These are phyloP conservation scores for Rachicladosporium sp. DNA, from an alignment of 2,329 filamentous ascomycete species.

Conservation along the genomic window DNA sequence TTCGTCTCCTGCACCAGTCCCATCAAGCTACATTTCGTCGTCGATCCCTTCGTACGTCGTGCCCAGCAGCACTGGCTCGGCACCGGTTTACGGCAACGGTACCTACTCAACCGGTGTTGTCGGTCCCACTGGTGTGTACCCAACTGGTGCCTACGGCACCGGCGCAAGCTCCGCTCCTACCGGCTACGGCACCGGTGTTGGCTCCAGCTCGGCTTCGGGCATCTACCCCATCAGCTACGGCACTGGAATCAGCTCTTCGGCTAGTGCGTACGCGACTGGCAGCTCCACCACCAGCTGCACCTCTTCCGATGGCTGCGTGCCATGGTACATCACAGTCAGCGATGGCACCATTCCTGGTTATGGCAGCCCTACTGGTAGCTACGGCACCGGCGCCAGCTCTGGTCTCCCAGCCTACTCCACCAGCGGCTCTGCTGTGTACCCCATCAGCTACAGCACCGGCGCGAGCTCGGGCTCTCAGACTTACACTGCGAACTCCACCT, in stretches of 20 bases:
- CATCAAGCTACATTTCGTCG: too few species aligned
- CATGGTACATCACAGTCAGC: not conserved
- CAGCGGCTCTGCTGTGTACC: not conserved
- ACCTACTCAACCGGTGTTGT: too few species aligned
- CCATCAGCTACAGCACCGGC: not conserved
- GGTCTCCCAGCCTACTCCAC: not conserved
- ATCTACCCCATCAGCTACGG: not conserved
- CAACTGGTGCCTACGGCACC: too few species aligned
- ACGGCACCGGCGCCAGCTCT: too few species aligned
- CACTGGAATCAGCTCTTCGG: not conserved
- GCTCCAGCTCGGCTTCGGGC: not conserved
- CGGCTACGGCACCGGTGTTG: not conserved
- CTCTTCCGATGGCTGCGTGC: too few species aligned
- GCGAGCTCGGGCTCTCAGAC: constrained; percentile 2
- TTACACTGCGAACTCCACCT: not conserved
- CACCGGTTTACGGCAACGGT: too few species aligned
- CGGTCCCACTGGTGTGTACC: too few species aligned
- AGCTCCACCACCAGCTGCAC: constrained; percentile 3
- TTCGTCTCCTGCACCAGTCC: not conserved
- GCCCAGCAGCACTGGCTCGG: too few species aligned
- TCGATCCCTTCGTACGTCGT: too few species aligned
- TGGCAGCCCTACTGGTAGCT: too few species aligned
- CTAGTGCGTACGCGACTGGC: not conserved
- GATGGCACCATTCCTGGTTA: constrained; percentile 1
- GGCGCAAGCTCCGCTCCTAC: too few species aligned